Percentiles rank a stretch among this genome's conserved stretches.
phyloP scores from a whole-genome alignment of 345 rosid species.

The Raphanus sativus region DNA sequence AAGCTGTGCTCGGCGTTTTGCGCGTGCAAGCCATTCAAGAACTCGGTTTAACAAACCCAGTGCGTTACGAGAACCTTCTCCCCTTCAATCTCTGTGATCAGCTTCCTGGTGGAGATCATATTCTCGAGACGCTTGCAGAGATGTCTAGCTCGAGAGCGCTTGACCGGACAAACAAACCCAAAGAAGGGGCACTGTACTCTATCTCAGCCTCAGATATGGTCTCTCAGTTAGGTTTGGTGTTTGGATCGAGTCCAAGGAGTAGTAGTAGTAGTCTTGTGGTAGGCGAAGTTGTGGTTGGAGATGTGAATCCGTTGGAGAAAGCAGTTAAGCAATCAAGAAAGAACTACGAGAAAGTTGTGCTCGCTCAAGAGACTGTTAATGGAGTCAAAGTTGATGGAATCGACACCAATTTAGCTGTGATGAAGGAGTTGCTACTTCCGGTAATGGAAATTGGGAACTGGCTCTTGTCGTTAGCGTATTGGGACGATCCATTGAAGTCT shows the following conservation, averaged over 20 bases:
- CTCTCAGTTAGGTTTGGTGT: constrained; percentile 69
- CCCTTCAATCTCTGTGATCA: constrained; percentile 88
- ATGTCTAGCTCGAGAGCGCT: constrained; percentile 54
- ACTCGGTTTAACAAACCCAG: constrained; percentile 46
- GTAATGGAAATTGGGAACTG: constrained; percentile 60
- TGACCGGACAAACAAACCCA: constrained; percentile 45
- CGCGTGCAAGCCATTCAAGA: constrained; percentile 88
- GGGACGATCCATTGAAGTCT: constrained; percentile 84
- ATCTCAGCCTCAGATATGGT: constrained; percentile 72
- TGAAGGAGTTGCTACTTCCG: constrained; percentile 92
- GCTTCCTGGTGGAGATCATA: constrained; percentile 96
- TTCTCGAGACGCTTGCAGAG: constrained; percentile 80
- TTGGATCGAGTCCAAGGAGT: constrained; percentile 59
- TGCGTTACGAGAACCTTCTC: constrained; percentile 61
- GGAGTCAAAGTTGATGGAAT: constrained; percentile 93
- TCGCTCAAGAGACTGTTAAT: constrained; percentile 81
- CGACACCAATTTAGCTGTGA: constrained; percentile 91
- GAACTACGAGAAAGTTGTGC: constrained; percentile 71
- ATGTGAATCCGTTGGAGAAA: constrained; percentile 73
- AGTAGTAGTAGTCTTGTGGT: constrained; percentile 50
- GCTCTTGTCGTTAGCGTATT: constrained; percentile 56
- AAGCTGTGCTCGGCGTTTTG: constrained; percentile 80
- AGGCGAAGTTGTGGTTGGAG: constrained; percentile 90
- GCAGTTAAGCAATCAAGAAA: constrained; percentile 75
- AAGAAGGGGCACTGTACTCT: constrained; percentile 51